Base-by-base conservation (phyloP, 208 protist species). In the Wallacemonas sp. region DNA sequence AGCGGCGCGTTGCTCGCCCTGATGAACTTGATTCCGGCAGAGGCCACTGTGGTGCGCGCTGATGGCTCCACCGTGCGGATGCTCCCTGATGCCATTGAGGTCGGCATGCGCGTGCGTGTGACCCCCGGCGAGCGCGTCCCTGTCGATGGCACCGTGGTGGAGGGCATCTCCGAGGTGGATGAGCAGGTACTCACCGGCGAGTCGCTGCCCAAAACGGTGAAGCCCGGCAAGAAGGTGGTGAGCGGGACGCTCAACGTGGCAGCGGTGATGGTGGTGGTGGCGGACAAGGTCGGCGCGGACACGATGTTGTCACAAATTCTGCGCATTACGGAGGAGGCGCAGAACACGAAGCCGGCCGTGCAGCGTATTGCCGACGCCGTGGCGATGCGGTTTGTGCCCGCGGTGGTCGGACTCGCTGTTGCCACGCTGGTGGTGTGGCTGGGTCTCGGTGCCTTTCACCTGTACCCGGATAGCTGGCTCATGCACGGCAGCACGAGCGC, bases 101-200 rank as follows among this genome's bases (percentile, higher is more conserved):
- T 68, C n/a, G 86, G 87, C 15, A 75, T 67, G 33, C 63, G 87
- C 15, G 65, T 98, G 50, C 92, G 91, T 59, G 87, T 99, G 24
- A 52, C 91, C n/a, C 83, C 92, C 0, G 94, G 91, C 9, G 75
- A 87, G 37, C 88, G 81, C n/a, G 70, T 98, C 10, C 97, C 97
- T 1, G 87, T 92, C 13, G 98, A 99, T 74, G 97, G 97, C 26
- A 52, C 76, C 1, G 79, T 99, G 32, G 33, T 89, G 1, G 53
- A 66, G 13, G 97, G 97, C 36, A 39, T 39, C 19, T 87, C 89
- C 2, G 77, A 88, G 13, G 78, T 99, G 17, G 95, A 99, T 68
- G 97, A 99, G 78, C 79, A 94, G 48, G 87, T 98, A 85, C 58
- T 99, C 22, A 99, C 96, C 1, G 97, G 97, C 24, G 95, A 98